phyloP scores from a whole-genome alignment of 345 rosid genomes.

The Reutealis trisperma region DNA sequence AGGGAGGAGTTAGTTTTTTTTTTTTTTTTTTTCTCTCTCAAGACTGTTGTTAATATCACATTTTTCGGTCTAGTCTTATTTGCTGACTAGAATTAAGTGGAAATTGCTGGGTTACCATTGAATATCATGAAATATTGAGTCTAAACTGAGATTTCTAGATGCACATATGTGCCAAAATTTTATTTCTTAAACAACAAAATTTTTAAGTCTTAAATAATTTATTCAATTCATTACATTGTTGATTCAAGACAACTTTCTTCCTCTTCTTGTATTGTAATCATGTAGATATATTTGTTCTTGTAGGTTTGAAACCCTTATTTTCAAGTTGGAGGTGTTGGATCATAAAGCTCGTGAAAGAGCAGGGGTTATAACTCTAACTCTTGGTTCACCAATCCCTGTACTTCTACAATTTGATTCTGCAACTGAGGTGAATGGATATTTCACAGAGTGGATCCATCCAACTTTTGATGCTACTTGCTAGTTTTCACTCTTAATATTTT shows the following conservation, averaged over 20 bases:
- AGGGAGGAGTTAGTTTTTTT: no score
- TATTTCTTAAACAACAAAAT: no score
- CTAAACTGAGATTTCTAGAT: neutral
- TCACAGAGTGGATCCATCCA: conserved; percentile 9
- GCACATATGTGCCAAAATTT: neutral
- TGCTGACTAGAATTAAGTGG: neutral
- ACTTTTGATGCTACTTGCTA: neutral
- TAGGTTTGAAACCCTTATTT: conserved; percentile 83
- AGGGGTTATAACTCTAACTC: conserved; percentile 80
- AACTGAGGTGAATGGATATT: conserved; percentile 59
- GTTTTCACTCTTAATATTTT: neutral
- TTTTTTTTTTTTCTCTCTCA: no score
- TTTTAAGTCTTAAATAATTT: neutral
- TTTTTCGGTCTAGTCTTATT: no score
- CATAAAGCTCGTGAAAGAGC: conserved; percentile 97
- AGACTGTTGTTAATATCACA: no score
- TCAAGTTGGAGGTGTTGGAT: conserved; percentile 94
- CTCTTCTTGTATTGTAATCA: conserved; percentile 1
- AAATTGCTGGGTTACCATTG: neutral
- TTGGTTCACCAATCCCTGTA: conserved; percentile 82
- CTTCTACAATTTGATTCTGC: conserved; percentile 86
- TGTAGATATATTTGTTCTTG: neutral
- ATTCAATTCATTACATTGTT: neutral
- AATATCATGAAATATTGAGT: neutral
- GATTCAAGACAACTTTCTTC: neutral